Base-by-base conservation (phyloP, 208 protist species). In the Porcisia hertigi region DNA sequence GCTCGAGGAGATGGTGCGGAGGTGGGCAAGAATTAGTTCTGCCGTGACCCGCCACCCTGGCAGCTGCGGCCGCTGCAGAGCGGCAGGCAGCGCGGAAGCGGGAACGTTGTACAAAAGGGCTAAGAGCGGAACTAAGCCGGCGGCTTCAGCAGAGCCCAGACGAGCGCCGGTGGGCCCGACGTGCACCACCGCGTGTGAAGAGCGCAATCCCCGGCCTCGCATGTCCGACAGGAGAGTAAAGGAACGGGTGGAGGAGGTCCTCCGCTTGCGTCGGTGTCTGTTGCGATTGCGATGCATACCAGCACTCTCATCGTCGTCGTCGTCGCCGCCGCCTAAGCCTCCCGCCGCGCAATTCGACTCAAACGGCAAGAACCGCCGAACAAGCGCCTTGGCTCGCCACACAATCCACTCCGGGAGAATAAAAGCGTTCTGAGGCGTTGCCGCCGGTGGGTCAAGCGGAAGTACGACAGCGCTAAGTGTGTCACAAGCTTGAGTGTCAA, bases 371-470 rank as follows among this genome's bases (percentile, higher is more conserved):
- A 88, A 77, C 18, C n/a, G 14, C 20, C 74, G 76, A 71, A 89
- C 77, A 12, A 89, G 78, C 59, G 49, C 54, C 57, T 39, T n/a
- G 6, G 81, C 82, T 23, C 79, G 81, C 58, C 65, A 79, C 47
- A 64, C 78, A 36, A 89, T 71, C 81, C 85, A 89, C 41, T 65
- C 69, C 25, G 81, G 85, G 18, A 82, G 49, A 47, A 64, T 43
- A 64, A 83, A 83, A 36, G 36, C 36, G 58, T 39, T 39, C 36
- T 34, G 8, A 9, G 60, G 60, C 25, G 25, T 18, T 5, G 47
- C 43, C 20, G 30, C 6, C 23, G 47, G 47, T 58, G 41, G 47
- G 14, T 8, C 47, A 2, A 57, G 45, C 23, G 41, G 23, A 3
- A 41, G n/a, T 12, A 25, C 63, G 39, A 69, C 47, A 45, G 63